phyloP scores from a whole-genome alignment of 257 asterid species.

The Solanum commersonii region DNA sequence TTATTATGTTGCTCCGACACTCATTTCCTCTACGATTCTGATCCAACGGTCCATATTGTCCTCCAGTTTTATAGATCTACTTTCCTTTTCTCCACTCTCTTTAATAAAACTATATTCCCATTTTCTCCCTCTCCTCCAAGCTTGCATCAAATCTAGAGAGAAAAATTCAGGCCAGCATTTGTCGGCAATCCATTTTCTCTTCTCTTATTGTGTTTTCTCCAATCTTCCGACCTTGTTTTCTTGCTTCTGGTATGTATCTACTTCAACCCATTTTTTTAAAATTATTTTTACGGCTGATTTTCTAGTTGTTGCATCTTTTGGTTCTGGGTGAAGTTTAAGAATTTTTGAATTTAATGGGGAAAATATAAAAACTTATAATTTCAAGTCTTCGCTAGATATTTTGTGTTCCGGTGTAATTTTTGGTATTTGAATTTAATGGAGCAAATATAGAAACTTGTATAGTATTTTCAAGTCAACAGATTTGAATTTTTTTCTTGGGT shows the following conservation, averaged over 20 bases:
- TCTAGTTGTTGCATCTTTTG: background rate
- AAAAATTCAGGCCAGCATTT: background rate
- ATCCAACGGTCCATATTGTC: conserved; percentile 45
- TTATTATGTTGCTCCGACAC: conserved; percentile 15
- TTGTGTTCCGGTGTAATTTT: background rate
- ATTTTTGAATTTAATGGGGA: background rate
- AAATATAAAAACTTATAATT: background rate
- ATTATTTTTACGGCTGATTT: background rate
- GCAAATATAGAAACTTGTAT: background rate
- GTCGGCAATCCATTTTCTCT: conserved; percentile 2
- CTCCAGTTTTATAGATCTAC: conserved; percentile 23
- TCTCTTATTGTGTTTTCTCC: background rate
- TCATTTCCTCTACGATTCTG: background rate
- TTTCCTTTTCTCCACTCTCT: background rate
- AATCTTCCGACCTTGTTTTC: background rate
- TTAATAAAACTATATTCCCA: background rate
- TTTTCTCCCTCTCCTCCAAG: background rate
- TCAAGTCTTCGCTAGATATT: background rate
- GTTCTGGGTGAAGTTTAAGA: background rate
- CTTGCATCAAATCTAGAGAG: conserved; percentile 41
- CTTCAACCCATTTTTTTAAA: background rate
- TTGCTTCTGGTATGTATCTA: background rate
- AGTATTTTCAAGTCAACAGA: background rate
- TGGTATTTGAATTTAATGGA: background rate
- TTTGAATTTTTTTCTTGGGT: background rate